These are phyloP conservation scores for Beta corolliflora DNA, from an alignment of 179 eudicot genomes.

Conservation along the genomic window DNA sequence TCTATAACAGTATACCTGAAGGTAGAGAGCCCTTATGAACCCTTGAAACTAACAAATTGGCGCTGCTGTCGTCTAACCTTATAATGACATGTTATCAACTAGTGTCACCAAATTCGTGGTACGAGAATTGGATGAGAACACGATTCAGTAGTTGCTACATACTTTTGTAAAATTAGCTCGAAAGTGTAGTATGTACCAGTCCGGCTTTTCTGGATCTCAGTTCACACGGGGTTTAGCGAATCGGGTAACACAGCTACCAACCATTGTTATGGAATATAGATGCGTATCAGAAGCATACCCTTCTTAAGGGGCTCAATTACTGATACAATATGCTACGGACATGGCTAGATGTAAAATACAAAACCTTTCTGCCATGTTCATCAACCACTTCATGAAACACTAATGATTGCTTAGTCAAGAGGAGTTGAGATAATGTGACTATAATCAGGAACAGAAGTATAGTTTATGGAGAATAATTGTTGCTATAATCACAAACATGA, in stretches of 20 bases:
- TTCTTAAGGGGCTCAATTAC: not conserved
- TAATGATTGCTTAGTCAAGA: not conserved
- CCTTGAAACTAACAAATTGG: not conserved
- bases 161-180: no score
- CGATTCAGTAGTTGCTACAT: no score
- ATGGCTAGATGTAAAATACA: not conserved
- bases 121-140: no score
- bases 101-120: no score
- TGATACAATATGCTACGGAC: not conserved
- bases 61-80: conserved; percentile 1
- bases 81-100: conserved; percentile 48
- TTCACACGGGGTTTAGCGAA: no score
- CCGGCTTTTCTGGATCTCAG: no score
- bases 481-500: no score
- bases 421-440: no score
- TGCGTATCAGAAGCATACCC: not conserved
- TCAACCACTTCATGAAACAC: conserved; percentile 39
- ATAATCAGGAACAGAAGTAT: no score
- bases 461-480: no score
- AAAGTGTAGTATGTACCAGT: no score
- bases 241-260: no score
- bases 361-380: conserved; percentile 19
- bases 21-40: not conserved
- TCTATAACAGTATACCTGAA: not conserved
- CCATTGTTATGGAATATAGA: not conserved